phyloP scores from a whole-genome alignment of 139 green algal genomes.

The Haematococcus lacustris region DNA sequence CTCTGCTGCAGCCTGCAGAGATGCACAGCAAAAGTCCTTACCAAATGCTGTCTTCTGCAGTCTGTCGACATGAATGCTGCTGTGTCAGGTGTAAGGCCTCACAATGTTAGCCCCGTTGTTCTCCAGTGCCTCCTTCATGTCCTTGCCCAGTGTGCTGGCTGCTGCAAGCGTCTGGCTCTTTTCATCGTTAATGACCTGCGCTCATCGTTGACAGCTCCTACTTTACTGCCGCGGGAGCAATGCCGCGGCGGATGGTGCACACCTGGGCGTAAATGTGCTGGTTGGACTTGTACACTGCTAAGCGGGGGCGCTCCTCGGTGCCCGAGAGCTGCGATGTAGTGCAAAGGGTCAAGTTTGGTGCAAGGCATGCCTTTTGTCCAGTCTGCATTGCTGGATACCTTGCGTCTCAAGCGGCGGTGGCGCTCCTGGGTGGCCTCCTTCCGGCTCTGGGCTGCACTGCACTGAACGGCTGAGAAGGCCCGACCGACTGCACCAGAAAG shows the following conservation, averaged over 20 bases:
- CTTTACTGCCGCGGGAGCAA: neutral
- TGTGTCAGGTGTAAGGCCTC: no score
- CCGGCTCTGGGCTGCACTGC: neutral
- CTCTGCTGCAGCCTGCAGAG: constrained; percentile 58
- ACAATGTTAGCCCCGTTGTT: no score
- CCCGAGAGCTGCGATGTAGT: constrained; percentile 68
- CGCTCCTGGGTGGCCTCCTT: neutral
- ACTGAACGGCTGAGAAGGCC: neutral
- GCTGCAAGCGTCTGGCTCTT: constrained; percentile 71
- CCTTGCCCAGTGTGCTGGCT: constrained; percentile 62
- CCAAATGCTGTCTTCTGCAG: no score
- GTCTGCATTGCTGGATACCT: neutral
- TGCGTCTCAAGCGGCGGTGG: neutral
- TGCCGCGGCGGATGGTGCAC: neutral
- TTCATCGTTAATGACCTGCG: constrained; percentile 89
- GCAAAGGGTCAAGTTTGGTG: neutral
- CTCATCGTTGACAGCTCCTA: neutral
- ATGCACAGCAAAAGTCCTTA: no score
- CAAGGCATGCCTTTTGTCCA: neutral
- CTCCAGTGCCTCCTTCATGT: constrained; percentile 54
- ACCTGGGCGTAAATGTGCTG: constrained; percentile 97
- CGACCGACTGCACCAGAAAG: neutral
- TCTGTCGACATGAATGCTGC: no score
- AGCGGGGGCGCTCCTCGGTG: constrained; percentile 78
- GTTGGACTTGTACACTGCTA: constrained; percentile 93